A percentile compares a stretch with the other conserved stretches of the same genome.
phyloP scores from a whole-genome alignment of 805 yeast species.

The Candida insectalens region DNA sequence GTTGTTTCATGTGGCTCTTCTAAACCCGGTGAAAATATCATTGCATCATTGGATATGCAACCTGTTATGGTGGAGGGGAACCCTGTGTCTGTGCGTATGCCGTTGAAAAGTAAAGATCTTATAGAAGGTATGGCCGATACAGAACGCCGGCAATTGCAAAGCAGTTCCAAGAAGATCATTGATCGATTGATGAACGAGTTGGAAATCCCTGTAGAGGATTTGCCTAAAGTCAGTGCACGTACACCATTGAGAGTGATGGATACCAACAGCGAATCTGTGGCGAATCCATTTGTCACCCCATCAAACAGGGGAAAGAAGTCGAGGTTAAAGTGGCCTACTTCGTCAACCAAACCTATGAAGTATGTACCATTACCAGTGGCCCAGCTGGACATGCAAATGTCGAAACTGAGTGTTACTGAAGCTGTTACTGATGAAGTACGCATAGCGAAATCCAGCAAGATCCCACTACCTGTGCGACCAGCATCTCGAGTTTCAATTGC shows the following conservation, averaged over 20 bases:
- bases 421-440: too few relatives aligned
- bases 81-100: constrained; percentile 1
- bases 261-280: constrained; percentile 8
- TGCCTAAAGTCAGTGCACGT: not conserved
- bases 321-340: constrained; percentile 5
- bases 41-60: constrained; percentile 1
- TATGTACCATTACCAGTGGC: constrained; percentile 18
- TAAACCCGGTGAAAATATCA: constrained; percentile 1
- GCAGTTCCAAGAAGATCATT: constrained; percentile 1
- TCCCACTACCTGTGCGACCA: constrained; percentile 21
- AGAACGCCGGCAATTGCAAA: not conserved
- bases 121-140: not conserved
- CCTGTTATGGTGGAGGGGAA: constrained; percentile 3
- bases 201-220: constrained; percentile 2
- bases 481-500: constrained; percentile 15
- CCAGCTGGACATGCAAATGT: not conserved
- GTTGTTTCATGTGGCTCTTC: not conserved
- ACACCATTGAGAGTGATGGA: constrained; percentile 1
- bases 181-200: constrained; percentile 1
- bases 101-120: not conserved
- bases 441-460: not conserved
- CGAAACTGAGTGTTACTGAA: not conserved
- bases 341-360: constrained; percentile 6
- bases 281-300: constrained; percentile 25
- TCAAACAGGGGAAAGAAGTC: constrained; percentile 10